Conservation (phyloP, 192 early-diverging fungal species). For the Spizellomyces sp. region DNA sequence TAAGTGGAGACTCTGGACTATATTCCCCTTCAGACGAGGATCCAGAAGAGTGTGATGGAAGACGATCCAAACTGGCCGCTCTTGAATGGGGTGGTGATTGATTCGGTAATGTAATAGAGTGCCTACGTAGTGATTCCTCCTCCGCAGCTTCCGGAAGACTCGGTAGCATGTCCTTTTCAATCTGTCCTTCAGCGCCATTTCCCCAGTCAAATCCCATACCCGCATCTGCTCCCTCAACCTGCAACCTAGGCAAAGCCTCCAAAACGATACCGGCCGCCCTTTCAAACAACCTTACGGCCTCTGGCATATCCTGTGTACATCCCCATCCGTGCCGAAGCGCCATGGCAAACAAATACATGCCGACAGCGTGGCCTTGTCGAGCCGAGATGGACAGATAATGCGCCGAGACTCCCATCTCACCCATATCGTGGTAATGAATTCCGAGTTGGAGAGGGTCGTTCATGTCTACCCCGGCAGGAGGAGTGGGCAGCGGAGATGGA, state of each 20-base stretch:
- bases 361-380: constrained; percentile 25
- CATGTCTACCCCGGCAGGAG: constrained; percentile 9
- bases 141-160: too few relatives aligned
- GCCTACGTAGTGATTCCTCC: too few relatives aligned
- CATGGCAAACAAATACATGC: constrained; percentile 31
- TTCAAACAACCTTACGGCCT: constrained; percentile 10
- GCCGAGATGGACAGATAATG: constrained; percentile 29
- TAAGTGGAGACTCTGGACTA: neutral
- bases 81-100: neutral
- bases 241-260: constrained; percentile 6
- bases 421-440: constrained; percentile 35
- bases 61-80: neutral
- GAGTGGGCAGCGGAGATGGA: constrained; percentile 15
- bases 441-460: constrained; percentile 29
- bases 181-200: too few relatives aligned
- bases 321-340: constrained; percentile 41
- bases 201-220: neutral
- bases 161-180: too few relatives aligned
- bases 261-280: constrained; percentile 7
- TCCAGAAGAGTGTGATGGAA: neutral
- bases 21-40: neutral
- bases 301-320: constrained; percentile 13
- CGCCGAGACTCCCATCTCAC: constrained; percentile 15
- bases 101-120: neutral
- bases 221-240: neutral